Percentiles rank a stretch among this genome's conserved stretches.
These are phyloP conservation scores for Vicia villosa DNA, from an alignment of 306 rosid species.

Conservation along the genomic window DNA sequence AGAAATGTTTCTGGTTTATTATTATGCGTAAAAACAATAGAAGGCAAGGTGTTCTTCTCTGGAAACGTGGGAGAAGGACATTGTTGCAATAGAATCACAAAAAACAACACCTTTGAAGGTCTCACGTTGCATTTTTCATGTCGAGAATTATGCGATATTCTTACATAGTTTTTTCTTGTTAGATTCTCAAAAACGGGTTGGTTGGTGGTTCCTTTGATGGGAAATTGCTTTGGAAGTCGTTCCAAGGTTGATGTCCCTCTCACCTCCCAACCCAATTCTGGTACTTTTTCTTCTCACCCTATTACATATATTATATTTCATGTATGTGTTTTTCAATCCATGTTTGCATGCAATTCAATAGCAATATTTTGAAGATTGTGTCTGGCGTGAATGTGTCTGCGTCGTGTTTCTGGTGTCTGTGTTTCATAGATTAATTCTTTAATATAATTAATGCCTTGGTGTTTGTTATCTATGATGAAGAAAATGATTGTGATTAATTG, in stretches of 20 bases:
- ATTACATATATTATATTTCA: background rate
- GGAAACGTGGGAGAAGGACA: conserved; percentile 42
- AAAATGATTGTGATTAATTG: too few species aligned
- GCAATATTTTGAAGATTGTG: background rate
- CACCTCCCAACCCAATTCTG: conserved; percentile 21
- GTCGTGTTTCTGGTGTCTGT: too few species aligned
- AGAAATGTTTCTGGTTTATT: background rate
- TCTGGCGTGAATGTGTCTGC: too few species aligned
- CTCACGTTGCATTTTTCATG: conserved; percentile 24
- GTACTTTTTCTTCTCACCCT: conserved; percentile 4
- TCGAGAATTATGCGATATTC: background rate
- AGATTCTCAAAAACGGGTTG: conserved; percentile 11
- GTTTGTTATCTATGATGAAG: too few species aligned
- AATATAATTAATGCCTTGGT: too few species aligned
- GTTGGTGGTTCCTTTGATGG: conserved; percentile 34
- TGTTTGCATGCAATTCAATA: background rate
- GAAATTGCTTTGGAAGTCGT: conserved; percentile 48
- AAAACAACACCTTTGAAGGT: background rate
- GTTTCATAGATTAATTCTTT: too few species aligned
- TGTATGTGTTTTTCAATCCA: background rate
- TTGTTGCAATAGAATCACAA: conserved; percentile 12
- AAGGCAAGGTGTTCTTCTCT: conserved; percentile 41
- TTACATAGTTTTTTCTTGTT: background rate
- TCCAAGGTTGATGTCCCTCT: conserved; percentile 31
- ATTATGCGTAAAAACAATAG: background rate